Percentiles rank a stretch among this genome's conserved stretches.
phyloP scores from a whole-genome alignment of 179 eudicot genomes.

The Beta lomatogona region DNA sequence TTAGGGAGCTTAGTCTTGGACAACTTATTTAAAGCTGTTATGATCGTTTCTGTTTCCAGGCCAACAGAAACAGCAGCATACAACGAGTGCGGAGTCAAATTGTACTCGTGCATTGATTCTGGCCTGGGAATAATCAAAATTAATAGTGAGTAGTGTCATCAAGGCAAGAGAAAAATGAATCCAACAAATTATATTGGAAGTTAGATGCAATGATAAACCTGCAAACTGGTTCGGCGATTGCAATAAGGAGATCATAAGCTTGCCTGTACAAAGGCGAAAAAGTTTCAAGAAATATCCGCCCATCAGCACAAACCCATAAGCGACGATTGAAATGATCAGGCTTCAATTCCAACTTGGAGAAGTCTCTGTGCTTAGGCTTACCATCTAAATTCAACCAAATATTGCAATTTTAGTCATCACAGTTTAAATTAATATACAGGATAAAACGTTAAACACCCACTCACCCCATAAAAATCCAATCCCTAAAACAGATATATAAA shows the following conservation, averaged over 20 bases:
- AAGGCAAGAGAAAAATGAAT: neutral
- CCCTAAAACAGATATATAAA: no score
- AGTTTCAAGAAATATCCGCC: slow-evolving; percentile 94
- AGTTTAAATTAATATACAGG: neutral
- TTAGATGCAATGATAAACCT: slow-evolving; percentile 46
- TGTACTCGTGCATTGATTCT: slow-evolving; percentile 97
- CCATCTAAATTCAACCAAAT: slow-evolving; percentile 29
- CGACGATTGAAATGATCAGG: slow-evolving; percentile 89
- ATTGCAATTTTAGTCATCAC: slow-evolving; percentile 21
- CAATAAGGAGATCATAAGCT: slow-evolving; percentile 96
- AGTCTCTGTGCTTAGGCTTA: slow-evolving; percentile 75
- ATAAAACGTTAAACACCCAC: no score
- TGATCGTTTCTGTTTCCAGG: slow-evolving; percentile 86
- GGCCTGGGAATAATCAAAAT: slow-evolving; percentile 51
- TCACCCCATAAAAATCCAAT: no score
- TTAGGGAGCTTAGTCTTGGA: slow-evolving; percentile 95
- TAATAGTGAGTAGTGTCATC: no score
- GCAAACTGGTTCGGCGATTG: slow-evolving; percentile 98
- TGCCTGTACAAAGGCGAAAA: slow-evolving; percentile 90
- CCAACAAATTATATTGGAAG: neutral
- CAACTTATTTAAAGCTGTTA: slow-evolving; percentile 73
- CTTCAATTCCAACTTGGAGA: slow-evolving; percentile 85
- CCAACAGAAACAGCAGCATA: slow-evolving; percentile 99
- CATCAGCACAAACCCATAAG: slow-evolving; percentile 98
- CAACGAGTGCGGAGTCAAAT: slow-evolving; percentile 92